Evolutionary conservation across 192 early-diverging fungal genomes (phyloP).

Genomic region (Backusella macrospora): DNA sequence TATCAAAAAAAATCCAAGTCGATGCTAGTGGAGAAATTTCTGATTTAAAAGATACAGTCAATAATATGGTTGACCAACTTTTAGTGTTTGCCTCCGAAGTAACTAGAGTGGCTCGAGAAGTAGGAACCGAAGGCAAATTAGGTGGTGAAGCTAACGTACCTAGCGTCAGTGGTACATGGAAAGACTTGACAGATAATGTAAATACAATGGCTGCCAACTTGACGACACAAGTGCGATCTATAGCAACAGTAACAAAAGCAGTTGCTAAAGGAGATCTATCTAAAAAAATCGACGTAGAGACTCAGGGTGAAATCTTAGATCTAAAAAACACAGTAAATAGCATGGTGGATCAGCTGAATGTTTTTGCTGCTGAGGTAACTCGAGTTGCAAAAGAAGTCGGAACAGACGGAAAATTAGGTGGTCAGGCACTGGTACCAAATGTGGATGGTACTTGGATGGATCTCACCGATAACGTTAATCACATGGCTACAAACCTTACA

Average conservation of each 20-base stretch:
- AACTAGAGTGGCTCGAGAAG: constrained; percentile 38
- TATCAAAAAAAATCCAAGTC: constrained; percentile 62
- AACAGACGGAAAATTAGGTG: constrained; percentile 68
- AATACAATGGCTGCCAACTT: constrained; percentile 63
- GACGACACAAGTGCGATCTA: constrained; percentile 61
- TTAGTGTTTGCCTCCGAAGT: constrained; percentile 61
- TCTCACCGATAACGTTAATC: constrained; percentile 63
- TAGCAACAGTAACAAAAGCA: constrained; percentile 60
- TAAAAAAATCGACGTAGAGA: constrained; percentile 61
- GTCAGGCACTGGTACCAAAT: constrained; percentile 59
- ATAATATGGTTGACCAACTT: constrained; percentile 78
- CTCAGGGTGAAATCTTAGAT: constrained; percentile 70
- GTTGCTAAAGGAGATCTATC: constrained; percentile 63
- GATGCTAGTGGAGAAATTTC: constrained; percentile 67
- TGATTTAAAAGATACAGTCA: constrained; percentile 74
- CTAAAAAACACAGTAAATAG: constrained; percentile 74
- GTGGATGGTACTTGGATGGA: constrained; percentile 68
- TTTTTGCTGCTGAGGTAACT: constrained; percentile 65
- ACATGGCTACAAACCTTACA: constrained; percentile 60
- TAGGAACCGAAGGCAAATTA: constrained; percentile 56
- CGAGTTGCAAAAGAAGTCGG: constrained; percentile 76
- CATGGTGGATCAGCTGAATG: constrained; percentile 66
- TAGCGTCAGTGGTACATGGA: constrained; percentile 54
- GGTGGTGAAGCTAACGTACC: constrained; percentile 55
- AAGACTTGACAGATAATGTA: constrained; percentile 59